phyloP scores from a whole-genome alignment of 208 protist genomes.

The Vickermania ingenoplastis region DNA sequence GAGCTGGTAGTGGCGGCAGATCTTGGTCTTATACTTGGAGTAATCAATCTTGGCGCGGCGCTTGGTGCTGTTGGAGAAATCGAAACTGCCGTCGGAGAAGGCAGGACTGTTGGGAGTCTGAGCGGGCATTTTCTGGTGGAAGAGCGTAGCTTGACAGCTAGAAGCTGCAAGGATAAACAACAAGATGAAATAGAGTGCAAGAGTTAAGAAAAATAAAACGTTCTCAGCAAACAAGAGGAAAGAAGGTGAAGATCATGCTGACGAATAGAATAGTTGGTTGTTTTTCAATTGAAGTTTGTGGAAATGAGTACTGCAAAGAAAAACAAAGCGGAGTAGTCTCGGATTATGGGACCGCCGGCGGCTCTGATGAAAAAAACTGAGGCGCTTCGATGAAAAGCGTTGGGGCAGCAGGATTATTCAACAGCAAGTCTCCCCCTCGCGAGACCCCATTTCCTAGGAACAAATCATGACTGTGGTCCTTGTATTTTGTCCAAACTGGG shows the following conservation, averaged over 20 bases:
- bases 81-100: slow-evolving; percentile 4
- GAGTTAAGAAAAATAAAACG: not conserved
- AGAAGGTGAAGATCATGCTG: not conserved
- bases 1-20: slow-evolving; percentile 76
- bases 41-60: slow-evolving; percentile 59
- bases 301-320: not conserved
- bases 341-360: not conserved
- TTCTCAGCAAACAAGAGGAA: not conserved
- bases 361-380: slow-evolving; percentile 1
- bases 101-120: slow-evolving; percentile 1
- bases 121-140: not conserved
- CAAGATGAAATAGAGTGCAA: not conserved
- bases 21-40: slow-evolving; percentile 80
- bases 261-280: too few species aligned
- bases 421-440: slow-evolving; percentile 60
- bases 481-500: slow-evolving; percentile 77
- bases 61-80: slow-evolving; percentile 9
- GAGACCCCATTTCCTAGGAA: slow-evolving; percentile 55
- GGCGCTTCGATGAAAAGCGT: not conserved
- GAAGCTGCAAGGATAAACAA: not conserved
- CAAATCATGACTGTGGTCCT: slow-evolving; percentile 86
- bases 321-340: not conserved
- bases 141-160: slow-evolving; percentile 2
- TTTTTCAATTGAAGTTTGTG: too few species aligned
- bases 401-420: not conserved